Evolutionary conservation across 2,329 filamentous ascomycete species (phyloP).

Genomic region (Fusarium neocosmosporiellum): DNA sequence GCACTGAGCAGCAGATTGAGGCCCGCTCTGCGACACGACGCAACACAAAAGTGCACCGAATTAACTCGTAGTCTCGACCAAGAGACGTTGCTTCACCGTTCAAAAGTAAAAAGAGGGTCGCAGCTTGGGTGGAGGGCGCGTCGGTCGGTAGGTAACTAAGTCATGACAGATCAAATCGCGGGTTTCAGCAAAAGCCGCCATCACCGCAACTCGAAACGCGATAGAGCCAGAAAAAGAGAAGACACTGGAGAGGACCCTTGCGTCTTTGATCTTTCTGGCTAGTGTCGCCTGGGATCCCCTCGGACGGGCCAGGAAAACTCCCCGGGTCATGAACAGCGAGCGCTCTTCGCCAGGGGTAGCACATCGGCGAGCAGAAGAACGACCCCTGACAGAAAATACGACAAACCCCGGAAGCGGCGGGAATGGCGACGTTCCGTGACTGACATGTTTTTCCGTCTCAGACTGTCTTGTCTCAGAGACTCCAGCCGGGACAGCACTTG

Average conservation of each 20-base stretch:
- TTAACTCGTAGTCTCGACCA: neutral
- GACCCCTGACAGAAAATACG: slow-evolving; percentile 8
- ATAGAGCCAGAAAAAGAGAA: slow-evolving; percentile 32
- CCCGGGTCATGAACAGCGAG: slow-evolving; percentile 19
- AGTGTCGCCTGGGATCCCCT: neutral
- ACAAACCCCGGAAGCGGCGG: slow-evolving; percentile 3
- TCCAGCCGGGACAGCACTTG: neutral
- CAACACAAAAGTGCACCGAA: neutral
- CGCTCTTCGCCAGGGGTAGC: slow-evolving; percentile 10
- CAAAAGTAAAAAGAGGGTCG: slow-evolving; percentile 11
- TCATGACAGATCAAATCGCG: slow-evolving; percentile 15
- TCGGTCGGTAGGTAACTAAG: neutral
- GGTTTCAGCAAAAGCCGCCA: slow-evolving; percentile 22
- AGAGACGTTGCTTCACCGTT: slow-evolving; percentile 24
- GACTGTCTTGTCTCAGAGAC: neutral
- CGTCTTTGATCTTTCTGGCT: neutral
- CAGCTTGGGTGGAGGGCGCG: slow-evolving; percentile 7
- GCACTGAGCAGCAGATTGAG: neutral
- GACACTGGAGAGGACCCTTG: slow-evolving; percentile 9
- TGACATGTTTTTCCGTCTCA: slow-evolving; percentile 3
- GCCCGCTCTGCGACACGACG: neutral
- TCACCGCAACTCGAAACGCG: slow-evolving; percentile 43
- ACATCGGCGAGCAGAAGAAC: neutral
- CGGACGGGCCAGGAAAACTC: neutral
- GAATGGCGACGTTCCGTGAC: slow-evolving; percentile 5